Percentiles rank a stretch among this genome's conserved stretches.
Conservation (phyloP, 345 rosid species). For the Trapa bicornis region DNA sequence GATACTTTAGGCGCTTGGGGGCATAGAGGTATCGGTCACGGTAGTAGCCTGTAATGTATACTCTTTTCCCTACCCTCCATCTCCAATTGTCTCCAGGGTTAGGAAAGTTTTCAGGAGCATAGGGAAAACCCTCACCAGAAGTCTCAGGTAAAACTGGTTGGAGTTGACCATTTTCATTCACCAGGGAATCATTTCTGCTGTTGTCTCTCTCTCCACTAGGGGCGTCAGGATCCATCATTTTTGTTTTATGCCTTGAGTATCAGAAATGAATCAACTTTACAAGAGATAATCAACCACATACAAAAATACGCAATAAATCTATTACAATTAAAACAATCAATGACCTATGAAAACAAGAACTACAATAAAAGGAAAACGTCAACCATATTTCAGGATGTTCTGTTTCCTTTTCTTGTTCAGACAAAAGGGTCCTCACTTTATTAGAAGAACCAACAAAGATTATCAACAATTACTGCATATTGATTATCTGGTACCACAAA, state of each 20-base stretch:
- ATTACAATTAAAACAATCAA: background rate
- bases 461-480: background rate
- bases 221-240: background rate
- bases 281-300: background rate
- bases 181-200: constrained; percentile 14
- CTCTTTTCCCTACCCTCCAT: constrained; percentile 84
- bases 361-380: background rate
- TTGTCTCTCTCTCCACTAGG: constrained; percentile 5
- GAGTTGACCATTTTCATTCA: constrained; percentile 20
- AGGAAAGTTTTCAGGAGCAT: constrained; percentile 72
- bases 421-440: too few relatives aligned
- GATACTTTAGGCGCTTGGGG: constrained; percentile 32
- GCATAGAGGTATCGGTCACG: constrained; percentile 60
- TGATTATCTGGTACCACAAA: background rate
- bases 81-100: constrained; percentile 70
- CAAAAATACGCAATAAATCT: background rate
- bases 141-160: constrained; percentile 30
- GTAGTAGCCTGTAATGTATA: constrained; percentile 27
- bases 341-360: background rate
- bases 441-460: background rate
- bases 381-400: background rate
- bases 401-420: background rate
- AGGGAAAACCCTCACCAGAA: constrained; percentile 70
- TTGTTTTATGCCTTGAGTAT: background rate
- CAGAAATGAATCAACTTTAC: background rate